phyloP scores from a whole-genome alignment of 257 asterid species.

The Jaltomata sinuosa region DNA sequence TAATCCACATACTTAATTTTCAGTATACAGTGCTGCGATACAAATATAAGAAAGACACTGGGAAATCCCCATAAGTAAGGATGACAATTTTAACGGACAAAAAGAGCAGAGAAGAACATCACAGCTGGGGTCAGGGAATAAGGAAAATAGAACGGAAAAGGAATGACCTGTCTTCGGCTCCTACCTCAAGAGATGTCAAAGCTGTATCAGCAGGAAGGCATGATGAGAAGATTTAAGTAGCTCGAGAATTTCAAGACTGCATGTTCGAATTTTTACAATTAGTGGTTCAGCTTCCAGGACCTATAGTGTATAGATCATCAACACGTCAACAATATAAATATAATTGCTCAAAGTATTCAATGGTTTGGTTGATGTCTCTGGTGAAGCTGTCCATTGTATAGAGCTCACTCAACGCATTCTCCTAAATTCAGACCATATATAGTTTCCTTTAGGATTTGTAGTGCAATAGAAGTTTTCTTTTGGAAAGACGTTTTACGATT shows the following conservation, averaged over 20 bases:
- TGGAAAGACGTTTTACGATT: too few relatives aligned
- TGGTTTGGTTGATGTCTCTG: too few relatives aligned
- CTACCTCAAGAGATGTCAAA: constrained; percentile 8
- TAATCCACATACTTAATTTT: constrained; percentile 18
- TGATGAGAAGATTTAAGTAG: constrained; percentile 4
- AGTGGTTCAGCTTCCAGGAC: constrained; percentile 8
- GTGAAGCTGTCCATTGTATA: too few relatives aligned
- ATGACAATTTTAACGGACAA: not conserved
- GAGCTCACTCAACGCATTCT: constrained; percentile 70
- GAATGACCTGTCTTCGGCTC: not conserved
- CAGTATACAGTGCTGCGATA: constrained; percentile 17
- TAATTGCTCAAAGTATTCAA: not conserved
- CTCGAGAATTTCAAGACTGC: constrained; percentile 10
- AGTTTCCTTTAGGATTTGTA: too few relatives aligned
- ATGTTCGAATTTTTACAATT: not conserved
- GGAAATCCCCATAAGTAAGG: not conserved
- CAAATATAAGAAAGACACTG: not conserved
- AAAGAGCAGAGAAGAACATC: not conserved
- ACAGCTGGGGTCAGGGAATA: not conserved
- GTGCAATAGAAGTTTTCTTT: too few relatives aligned
- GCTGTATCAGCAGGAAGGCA: not conserved
- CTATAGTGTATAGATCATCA: constrained; percentile 6
- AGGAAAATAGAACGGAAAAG: not conserved
- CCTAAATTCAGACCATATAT: too few relatives aligned
- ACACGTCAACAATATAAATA: not conserved